Base-by-base conservation (phyloP, 257 asterid genomes). In the Cruciata laevipes region DNA sequence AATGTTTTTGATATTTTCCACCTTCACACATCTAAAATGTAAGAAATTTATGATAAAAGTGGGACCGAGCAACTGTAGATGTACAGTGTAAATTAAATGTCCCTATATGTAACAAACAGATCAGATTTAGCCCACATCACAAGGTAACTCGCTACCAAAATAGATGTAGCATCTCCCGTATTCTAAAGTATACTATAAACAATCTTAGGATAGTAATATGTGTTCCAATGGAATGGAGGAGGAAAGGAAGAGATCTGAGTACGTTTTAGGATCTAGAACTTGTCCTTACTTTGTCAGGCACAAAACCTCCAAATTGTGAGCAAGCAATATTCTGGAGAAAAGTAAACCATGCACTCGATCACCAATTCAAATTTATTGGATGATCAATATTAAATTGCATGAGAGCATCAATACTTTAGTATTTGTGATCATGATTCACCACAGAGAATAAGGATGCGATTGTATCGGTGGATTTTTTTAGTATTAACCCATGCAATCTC, bases 241-340 rank as follows among this genome's bases (percentile, higher is more conserved):
- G 65, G 47, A 59, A 76, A 61, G 61, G 49, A 35, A 74, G 61
- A 68, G 70, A 73, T 44, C 32, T 24, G 78, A 76, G n/a, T 77
- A 74, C 78, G 65, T 74, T 74, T 73, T 78, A 71, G 81, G 76
- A 76, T 79, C 84, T 66, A 74, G 68, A 57, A 65, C 35, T 27
- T 81, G 95, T 87, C 85, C 72, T 65, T 65, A 76, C 87, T 87
- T 84, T 87, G 73, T 64, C 82, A 73, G 74, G 95, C 90, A 87
- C 67, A 61, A 77, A 69, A 76, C 74, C 66, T 76, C 78, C 80
- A 77, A 63, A 74, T 61, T 57, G 79, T 78, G 81, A 74, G 72
- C 82, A 74, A 69, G 82, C 78, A 78, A 73, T 72, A 71, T 53
- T 53, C 23, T 53, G 27, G 67, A 63, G 49, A 75, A 63, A 24